phyloP scores from a whole-genome alignment of 2,329 filamentous ascomycete species.

The Pyrenochaeta sp. region DNA sequence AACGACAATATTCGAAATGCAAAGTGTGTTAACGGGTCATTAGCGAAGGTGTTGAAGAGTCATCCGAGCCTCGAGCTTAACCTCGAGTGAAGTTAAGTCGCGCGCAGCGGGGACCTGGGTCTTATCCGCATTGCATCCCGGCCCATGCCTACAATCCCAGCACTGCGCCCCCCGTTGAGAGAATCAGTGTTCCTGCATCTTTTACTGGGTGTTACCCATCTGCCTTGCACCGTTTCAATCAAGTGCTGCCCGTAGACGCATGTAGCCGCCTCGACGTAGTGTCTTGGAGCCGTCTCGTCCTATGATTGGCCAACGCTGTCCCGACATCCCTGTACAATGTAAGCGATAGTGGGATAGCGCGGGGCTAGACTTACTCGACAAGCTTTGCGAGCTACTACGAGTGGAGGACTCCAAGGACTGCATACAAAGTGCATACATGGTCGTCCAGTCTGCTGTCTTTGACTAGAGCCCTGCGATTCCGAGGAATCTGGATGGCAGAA shows the following conservation, averaged over 20 bases:
- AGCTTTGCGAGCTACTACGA: slow-evolving; percentile 28
- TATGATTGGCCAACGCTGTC: slow-evolving; percentile 32
- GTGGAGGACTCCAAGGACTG: slow-evolving; percentile 24
- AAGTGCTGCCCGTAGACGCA: slow-evolving; percentile 32
- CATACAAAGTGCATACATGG: slow-evolving; percentile 27
- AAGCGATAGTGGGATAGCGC: slow-evolving; percentile 25
- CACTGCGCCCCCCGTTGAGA: slow-evolving; percentile 9
- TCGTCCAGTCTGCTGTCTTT: slow-evolving; percentile 18
- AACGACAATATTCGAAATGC: slow-evolving; percentile 21
- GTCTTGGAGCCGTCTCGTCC: slow-evolving; percentile 32
- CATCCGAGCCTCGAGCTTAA: slow-evolving; percentile 28
- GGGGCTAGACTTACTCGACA: slow-evolving; percentile 24
- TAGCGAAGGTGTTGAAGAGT: slow-evolving; percentile 38
- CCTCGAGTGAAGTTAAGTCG: slow-evolving; percentile 20
- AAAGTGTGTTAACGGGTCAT: slow-evolving; percentile 29
- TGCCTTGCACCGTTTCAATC: slow-evolving; percentile 34
- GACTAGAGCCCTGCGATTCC: slow-evolving; percentile 16
- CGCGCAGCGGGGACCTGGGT: slow-evolving; percentile 32
- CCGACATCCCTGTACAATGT: slow-evolving; percentile 18
- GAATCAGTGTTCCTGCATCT: slow-evolving; percentile 43
- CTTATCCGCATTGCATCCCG: slow-evolving; percentile 39
- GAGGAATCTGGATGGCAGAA: slow-evolving; percentile 11
- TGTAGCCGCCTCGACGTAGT: slow-evolving; percentile 36
- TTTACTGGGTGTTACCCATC: slow-evolving; percentile 39
- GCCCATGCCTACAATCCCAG: slow-evolving; percentile 14